Conservation (phyloP, 352 stramenopile species). For the Pythium aphanidermatum region DNA sequence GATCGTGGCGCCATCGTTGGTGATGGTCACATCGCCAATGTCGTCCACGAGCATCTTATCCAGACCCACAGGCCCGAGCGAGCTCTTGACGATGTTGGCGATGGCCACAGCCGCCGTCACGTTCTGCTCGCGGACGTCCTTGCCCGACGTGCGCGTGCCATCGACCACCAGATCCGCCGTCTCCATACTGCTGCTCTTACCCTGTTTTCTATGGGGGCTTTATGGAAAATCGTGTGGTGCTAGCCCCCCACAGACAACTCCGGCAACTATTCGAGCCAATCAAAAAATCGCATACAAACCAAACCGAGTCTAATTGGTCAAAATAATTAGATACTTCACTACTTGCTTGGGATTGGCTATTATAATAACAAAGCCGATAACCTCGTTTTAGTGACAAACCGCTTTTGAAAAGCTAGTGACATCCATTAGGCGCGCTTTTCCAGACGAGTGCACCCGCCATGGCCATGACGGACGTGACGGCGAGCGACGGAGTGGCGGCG, state of each 20-base stretch:
- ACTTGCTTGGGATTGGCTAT: background rate
- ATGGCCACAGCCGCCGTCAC: slow-evolving; percentile 98
- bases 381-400: slow-evolving; percentile 3
- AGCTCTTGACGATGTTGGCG: slow-evolving; percentile 99
- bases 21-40: slow-evolving; percentile 99
- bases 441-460: background rate
- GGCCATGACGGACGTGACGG: background rate
- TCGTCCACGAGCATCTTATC: slow-evolving; percentile 99
- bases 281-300: background rate
- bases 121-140: slow-evolving; percentile 93
- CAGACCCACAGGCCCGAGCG: slow-evolving; percentile 96
- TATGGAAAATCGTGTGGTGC: slow-evolving; percentile 48
- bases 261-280: slow-evolving; percentile 9
- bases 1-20: slow-evolving; percentile 99
- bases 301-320: background rate
- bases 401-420: slow-evolving; percentile 4
- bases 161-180: slow-evolving; percentile 86
- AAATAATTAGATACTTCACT: slow-evolving; percentile 22
- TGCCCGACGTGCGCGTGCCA: slow-evolving; percentile 87
- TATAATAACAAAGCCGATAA: slow-evolving; percentile 4
- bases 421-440: slow-evolving; percentile 13
- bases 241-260: slow-evolving; percentile 7
- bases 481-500: slow-evolving; percentile 9
- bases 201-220: slow-evolving; percentile 7
- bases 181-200: slow-evolving; percentile 28